Evolutionary conservation across 1,284 basidiomycete genomes (phyloP), one percentile per base, ranked within the genome.

Genomic region (Peniophora sp.): DNA sequence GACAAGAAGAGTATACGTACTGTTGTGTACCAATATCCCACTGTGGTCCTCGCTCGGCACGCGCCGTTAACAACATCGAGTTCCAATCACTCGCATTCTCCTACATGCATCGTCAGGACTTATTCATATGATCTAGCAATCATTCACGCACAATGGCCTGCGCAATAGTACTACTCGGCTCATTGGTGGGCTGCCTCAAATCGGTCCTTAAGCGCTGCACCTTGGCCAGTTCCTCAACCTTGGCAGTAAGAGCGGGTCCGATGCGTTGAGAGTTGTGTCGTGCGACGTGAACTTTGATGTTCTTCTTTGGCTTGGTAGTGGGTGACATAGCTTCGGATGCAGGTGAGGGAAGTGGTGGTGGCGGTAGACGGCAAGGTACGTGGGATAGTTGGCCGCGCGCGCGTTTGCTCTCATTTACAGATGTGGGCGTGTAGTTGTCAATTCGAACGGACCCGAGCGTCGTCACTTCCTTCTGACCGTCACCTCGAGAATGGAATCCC

Each of bases 1-100:
- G 39, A 19, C 32, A 12, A 12, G 47, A 10, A 20, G 48, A 47
- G 47, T 34, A 23, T 8, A 64, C 75, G 57, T 56, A 91, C 89
- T 85, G 81, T 64, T 91, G 88, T 19, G 88, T 89, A 20, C 85
- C 85, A 35, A 90, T 73, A 63, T 91, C 88, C 88, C 88, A 91
- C 58, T 89, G 89, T 3, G 88, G 88, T 0, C 89, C 88, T 54
- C 88, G 73, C 53, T 84, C 79, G 9, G 88, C 89, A 36, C 89
- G 77, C 3, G 88, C 88, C 35, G 81, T 85, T 53, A 81, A 76
- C 45, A 91, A 69, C 47, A 89, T 60, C 0, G 88, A 89, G 58
- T 91, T 91, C 88, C 88, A 91, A 56, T 89, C 85, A 2, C 86
- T 89, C 14, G 88, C 85, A 61, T 77, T 81, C 62, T 89, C 86